Percentiles rank a stretch among this genome's conserved stretches.
Evolutionary conservation across 345 rosid species (phyloP).

Genomic region (Firmiana major): DNA sequence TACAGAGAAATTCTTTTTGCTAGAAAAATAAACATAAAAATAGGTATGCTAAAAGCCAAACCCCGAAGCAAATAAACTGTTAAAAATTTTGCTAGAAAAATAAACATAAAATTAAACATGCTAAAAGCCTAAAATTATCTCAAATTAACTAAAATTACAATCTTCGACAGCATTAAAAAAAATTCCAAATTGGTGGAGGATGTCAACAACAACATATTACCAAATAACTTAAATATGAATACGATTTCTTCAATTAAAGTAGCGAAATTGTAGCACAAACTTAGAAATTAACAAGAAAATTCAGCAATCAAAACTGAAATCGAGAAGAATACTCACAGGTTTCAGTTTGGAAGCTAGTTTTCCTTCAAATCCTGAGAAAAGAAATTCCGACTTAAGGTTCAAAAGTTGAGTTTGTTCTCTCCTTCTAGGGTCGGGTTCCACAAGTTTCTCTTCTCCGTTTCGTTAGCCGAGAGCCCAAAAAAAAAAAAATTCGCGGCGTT

Average conservation of each 20-base stretch:
- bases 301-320: neutral
- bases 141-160: neutral
- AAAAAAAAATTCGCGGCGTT: no score
- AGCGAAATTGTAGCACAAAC: neutral
- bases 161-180: neutral
- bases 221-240: neutral
- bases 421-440: no score
- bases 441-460: no score
- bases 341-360: neutral
- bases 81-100: neutral
- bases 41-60: no score
- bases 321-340: neutral
- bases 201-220: no score
- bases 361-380: neutral
- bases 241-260: neutral
- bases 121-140: neutral
- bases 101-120: neutral
- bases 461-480: no score
- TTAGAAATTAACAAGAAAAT: neutral
- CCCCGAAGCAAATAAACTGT: no score
- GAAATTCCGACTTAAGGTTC: no score
- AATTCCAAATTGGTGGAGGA: no score
- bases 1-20: neutral
- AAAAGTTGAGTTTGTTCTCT: no score
- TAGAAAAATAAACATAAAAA: no score